A percentile compares a stretch with the other conserved stretches of the same genome.
phyloP scores from a whole-genome alignment of 2,329 filamentous ascomycete genomes.

The Trichoderma semiorbis region DNA sequence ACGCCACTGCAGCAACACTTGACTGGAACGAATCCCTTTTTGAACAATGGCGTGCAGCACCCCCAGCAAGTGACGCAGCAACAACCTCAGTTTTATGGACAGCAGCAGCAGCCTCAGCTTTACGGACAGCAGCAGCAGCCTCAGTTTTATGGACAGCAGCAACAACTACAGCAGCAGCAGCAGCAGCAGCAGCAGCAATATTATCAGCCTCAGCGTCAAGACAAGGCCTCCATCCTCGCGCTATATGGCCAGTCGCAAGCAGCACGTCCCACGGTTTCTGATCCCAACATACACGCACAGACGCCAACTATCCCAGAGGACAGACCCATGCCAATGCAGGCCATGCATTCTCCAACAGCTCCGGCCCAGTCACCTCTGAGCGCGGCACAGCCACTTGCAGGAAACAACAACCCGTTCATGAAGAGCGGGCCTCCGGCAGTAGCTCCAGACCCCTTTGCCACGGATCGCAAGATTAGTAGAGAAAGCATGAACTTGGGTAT shows the following conservation, averaged over 20 bases:
- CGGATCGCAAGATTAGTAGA: constrained; percentile 47
- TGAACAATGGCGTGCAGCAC: constrained; percentile 29
- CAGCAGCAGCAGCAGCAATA: constrained; percentile 26
- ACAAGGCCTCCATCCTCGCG: constrained; percentile 73
- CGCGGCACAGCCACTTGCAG: constrained; percentile 35
- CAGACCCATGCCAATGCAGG: constrained; percentile 25
- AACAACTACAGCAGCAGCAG: constrained; percentile 28
- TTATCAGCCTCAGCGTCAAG: constrained; percentile 49
- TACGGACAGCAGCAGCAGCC: constrained; percentile 25
- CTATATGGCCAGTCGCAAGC: constrained; percentile 64
- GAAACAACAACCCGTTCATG: constrained; percentile 58
- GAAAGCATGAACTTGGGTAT: constrained; percentile 68
- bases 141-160: constrained; percentile 22
- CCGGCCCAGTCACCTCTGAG: constrained; percentile 28
- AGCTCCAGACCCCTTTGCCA: constrained; percentile 43
- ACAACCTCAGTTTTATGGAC: constrained; percentile 25
- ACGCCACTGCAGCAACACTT: constrained; percentile 31
- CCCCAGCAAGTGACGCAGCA: constrained; percentile 25
- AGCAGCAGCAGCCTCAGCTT: constrained; percentile 20
- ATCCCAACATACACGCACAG: constrained; percentile 28
- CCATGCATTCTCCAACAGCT: constrained; percentile 29
- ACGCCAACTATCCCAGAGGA: constrained; percentile 31
- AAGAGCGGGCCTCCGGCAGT: constrained; percentile 29
- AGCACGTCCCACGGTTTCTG: constrained; percentile 38
- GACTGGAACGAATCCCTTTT: constrained; percentile 38